A percentile compares a stretch with the other conserved stretches of the same genome.
phyloP scores from a whole-genome alignment of 139 green algal species.

The Coccomyxa sp. region DNA sequence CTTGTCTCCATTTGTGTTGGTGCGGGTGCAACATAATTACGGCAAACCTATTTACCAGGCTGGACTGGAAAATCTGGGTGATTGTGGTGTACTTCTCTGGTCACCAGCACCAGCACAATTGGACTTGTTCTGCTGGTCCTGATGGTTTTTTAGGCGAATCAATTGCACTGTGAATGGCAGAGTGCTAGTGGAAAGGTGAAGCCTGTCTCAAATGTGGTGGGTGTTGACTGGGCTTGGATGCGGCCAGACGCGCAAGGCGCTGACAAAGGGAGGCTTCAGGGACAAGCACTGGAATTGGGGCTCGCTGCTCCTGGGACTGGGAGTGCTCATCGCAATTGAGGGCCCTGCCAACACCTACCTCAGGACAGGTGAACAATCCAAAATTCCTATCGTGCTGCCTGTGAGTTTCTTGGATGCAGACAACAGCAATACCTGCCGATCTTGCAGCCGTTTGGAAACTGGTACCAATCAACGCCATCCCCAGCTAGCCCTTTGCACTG shows the following conservation, averaged over 20 bases:
- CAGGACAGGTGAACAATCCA: constrained; percentile 56
- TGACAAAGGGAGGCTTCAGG: constrained; percentile 69
- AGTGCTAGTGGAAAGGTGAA: too few species aligned
- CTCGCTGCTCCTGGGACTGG: constrained; percentile 81
- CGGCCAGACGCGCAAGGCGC: constrained; percentile 81
- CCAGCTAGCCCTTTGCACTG: too few species aligned
- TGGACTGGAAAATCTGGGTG: too few species aligned
- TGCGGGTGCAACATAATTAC: too few species aligned
- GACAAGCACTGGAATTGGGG: constrained; percentile 84
- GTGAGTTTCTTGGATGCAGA: background rate
- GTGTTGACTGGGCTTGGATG: background rate
- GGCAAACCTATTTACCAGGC: too few species aligned
- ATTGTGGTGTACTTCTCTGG: too few species aligned
- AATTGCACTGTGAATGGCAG: too few species aligned
- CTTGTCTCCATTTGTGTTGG: background rate
- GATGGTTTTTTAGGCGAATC: too few species aligned
- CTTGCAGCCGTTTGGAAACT: background rate
- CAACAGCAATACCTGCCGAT: too few species aligned
- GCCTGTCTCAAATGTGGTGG: too few species aligned
- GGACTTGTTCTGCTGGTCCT: too few species aligned
- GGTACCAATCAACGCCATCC: background rate
- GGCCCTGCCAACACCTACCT: constrained; percentile 93
- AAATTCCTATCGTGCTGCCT: background rate
- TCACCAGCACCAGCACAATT: too few species aligned
- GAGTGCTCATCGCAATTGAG: constrained; percentile 78